Evolutionary conservation across 768 basidiomycete species (phyloP).

Genomic region (Phallus indusiatus): DNA sequence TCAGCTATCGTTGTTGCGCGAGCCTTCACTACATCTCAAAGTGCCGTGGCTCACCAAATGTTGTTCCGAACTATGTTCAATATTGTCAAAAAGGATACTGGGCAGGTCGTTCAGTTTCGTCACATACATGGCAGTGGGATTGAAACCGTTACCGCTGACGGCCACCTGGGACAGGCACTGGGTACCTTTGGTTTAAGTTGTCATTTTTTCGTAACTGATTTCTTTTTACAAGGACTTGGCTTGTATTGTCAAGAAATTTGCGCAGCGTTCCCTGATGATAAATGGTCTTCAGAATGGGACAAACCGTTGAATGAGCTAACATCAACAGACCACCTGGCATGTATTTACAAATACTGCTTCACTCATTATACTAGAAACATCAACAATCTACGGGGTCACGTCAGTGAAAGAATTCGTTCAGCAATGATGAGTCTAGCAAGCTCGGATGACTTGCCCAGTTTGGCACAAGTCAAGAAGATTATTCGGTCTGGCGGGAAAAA

Average conservation of each 20-base stretch:
- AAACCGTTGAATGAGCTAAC: constrained; percentile 9
- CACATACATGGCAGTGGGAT: constrained; percentile 20
- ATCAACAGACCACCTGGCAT: constrained; percentile 19
- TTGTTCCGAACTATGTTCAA: constrained; percentile 18
- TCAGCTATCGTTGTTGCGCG: constrained; percentile 16
- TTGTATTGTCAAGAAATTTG: constrained; percentile 8
- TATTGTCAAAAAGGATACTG: constrained; percentile 16
- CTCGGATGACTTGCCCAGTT: constrained; percentile 11
- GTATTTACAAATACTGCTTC: constrained; percentile 16
- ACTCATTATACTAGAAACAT: constrained; percentile 18
- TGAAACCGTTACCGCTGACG: constrained; percentile 17
- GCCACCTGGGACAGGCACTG: constrained; percentile 19
- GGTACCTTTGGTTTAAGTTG: constrained; percentile 9
- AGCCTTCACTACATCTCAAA: constrained; percentile 21
- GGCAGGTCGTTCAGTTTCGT: constrained; percentile 12
- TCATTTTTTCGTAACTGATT: background rate
- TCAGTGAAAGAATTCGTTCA: background rate
- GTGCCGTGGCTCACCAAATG: constrained; percentile 18
- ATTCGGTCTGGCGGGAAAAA: constrained; percentile 19
- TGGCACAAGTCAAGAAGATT: constrained; percentile 6
- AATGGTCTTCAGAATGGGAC: constrained; percentile 10
- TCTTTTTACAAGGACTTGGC: constrained; percentile 12
- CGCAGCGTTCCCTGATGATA: background rate
- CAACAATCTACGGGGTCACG: constrained; percentile 6
- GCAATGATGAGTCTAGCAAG: constrained; percentile 21